Base-by-base conservation (phyloP, 2,329 filamentous ascomycete species). In the Clarireedia homoeocarpa region DNA sequence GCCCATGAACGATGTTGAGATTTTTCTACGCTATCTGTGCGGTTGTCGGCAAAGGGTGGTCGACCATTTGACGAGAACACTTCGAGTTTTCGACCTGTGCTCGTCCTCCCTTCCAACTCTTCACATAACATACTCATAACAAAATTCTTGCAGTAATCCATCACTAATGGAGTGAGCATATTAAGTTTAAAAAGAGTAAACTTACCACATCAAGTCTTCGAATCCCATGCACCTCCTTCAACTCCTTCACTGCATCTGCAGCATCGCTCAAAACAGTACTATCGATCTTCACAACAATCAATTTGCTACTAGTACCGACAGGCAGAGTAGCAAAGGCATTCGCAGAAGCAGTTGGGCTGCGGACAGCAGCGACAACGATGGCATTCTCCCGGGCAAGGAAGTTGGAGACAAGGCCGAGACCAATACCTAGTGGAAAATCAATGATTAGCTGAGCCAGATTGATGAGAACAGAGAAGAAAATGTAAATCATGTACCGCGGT, bases 241-340 rank as follows among this genome's bases (percentile, higher is more conserved):
- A 64, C 2, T 67, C 61, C 36, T 67, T 51, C 1, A 73, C 67
- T 2, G 73, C 73, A n/a, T 65, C 61, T 1, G 63, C 61, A 0
- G 74, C 62, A 55, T 75, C 72, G 0, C 63, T 62, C 14, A 70
- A 65, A 6, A 68, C 65, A 2, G 61, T 63, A 1, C 70, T 67
- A 46, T 80, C 76, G 59, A 77, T 65, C 59, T 75, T 73, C 27
- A 76, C 65, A 15, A 77, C 57, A 30, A 77, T 66, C 23, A 80
- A 61, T 1, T 57, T 63, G 48, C 69, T 74, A 30, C 44, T 55
- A 24, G 26, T 26, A 14, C 56, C 60, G 12, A 57, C 45, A 15
- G 65, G 59, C 5, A 70, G 49, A 4, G 56, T 47, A 5, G 61
- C 46, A 5, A 75, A 65, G 5, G 66, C 61, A 6, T 68, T 56